Percentiles rank a stretch among this genome's conserved stretches.
Evolutionary conservation across 2,329 filamentous ascomycete genomes (phyloP).

Genomic region (Colletotrichum paranaense): DNA sequence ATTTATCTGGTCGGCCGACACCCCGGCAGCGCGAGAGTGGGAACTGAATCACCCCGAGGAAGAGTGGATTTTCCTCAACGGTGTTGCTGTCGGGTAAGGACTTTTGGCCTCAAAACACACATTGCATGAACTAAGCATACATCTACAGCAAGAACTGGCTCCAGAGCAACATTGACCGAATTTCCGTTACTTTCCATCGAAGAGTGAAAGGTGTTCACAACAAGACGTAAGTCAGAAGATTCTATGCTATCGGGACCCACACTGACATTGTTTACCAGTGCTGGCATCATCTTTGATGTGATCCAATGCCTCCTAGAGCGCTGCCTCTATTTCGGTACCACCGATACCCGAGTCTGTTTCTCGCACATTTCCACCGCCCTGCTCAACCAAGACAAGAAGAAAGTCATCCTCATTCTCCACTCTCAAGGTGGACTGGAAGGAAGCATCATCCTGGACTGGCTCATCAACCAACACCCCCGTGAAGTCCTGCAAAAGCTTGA

Average conservation of each 20-base stretch:
- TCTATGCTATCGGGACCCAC: rapidly evolving
- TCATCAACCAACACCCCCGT: slow-evolving; percentile 77
- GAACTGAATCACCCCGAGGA: slow-evolving; percentile 63
- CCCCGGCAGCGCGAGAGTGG: slow-evolving; percentile 43
- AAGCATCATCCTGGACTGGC: slow-evolving; percentile 79
- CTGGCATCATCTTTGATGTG: slow-evolving; percentile 81
- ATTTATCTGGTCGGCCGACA: slow-evolving; percentile 57
- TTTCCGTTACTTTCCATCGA: slow-evolving; percentile 78
- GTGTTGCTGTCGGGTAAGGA: slow-evolving; percentile 71
- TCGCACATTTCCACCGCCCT: slow-evolving; percentile 71
- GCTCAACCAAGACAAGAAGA: slow-evolving; percentile 70
- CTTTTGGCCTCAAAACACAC: rapidly evolving
- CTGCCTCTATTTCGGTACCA: slow-evolving; percentile 77
- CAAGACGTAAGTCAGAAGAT: slow-evolving; percentile 57
- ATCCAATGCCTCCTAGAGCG: slow-evolving; percentile 82
- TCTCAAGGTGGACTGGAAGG: slow-evolving; percentile 83
- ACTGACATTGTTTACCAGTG: background rate
- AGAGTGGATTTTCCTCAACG: slow-evolving; percentile 84
- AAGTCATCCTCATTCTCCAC: slow-evolving; percentile 80
- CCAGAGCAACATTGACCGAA: slow-evolving; percentile 75
- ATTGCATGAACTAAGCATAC: background rate
- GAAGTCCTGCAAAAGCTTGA: slow-evolving; percentile 76
- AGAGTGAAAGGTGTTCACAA: slow-evolving; percentile 81
- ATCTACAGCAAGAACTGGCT: slow-evolving; percentile 70
- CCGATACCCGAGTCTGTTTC: slow-evolving; percentile 73